These are phyloP conservation scores for Mycena polygramma DNA, from an alignment of 768 basidiomycete species.

Conservation along the genomic window DNA sequence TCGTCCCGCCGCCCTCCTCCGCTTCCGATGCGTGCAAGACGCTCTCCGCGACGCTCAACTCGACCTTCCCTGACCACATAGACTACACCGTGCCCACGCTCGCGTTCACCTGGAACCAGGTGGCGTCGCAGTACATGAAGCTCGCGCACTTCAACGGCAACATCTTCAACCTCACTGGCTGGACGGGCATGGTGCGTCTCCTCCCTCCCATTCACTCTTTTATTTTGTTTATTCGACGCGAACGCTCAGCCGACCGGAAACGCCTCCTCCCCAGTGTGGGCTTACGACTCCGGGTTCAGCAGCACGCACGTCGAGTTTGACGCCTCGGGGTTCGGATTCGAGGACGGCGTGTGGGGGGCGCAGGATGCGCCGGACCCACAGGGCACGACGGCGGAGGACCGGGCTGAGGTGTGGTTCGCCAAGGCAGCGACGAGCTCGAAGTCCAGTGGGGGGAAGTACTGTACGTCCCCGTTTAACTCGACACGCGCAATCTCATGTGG, in stretches of 20 bases:
- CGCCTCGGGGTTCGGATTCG: slow-evolving; percentile 26
- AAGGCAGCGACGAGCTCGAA: neutral
- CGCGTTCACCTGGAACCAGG: slow-evolving; percentile 33
- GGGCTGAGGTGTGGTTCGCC: slow-evolving; percentile 35
- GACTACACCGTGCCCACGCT: slow-evolving; percentile 28
- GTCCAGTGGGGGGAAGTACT: too few species aligned
- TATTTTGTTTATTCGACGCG: neutral
- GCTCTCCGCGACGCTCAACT: slow-evolving; percentile 20
- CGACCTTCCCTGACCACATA: slow-evolving; percentile 17
- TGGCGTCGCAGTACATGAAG: slow-evolving; percentile 21
- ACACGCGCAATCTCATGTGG: too few species aligned
- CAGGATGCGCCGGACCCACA: slow-evolving; percentile 22
- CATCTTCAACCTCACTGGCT: slow-evolving; percentile 34
- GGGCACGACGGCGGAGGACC: slow-evolving; percentile 22
- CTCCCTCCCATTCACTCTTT: neutral
- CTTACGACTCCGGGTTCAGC: slow-evolving; percentile 20
- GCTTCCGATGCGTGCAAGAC: slow-evolving; percentile 20
- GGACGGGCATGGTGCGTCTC: slow-evolving; percentile 25
- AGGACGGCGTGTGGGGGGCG: slow-evolving; percentile 33
- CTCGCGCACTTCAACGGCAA: slow-evolving; percentile 32
- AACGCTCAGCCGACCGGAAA: slow-evolving; percentile 29
- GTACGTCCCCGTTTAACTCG: too few species aligned
- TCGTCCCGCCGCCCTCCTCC: slow-evolving; percentile 20
- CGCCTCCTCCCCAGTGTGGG: slow-evolving; percentile 33
- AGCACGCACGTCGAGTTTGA: slow-evolving; percentile 27